Percentiles rank a stretch among this genome's conserved stretches.
phyloP scores from a whole-genome alignment of 495 filamentous ascomycete species.

The Hypoxylon crocopeplum region DNA sequence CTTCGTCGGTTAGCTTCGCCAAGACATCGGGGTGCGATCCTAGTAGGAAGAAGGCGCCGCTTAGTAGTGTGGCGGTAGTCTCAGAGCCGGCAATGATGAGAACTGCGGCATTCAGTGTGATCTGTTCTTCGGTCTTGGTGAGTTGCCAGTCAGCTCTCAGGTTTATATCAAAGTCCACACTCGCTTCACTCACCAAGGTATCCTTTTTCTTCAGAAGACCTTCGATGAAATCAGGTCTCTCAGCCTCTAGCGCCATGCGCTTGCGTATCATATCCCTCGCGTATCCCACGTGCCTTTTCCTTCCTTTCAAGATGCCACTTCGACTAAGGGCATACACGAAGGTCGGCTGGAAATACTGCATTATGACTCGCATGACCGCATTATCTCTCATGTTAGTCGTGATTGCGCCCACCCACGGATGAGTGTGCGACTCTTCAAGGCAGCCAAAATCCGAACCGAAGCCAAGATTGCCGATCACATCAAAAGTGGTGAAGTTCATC shows the following conservation, averaged over 20 bases:
- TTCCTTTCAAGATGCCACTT: not conserved
- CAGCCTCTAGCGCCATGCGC: constrained; percentile 32
- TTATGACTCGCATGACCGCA: constrained; percentile 12
- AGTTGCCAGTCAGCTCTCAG: constrained; percentile 9
- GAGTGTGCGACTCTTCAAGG: constrained; percentile 37
- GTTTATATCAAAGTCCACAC: not conserved
- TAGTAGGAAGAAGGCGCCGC: constrained; percentile 55
- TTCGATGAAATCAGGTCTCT: constrained; percentile 49
- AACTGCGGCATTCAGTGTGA: constrained; percentile 27
- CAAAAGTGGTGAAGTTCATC: constrained; percentile 65
- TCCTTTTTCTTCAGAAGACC: constrained; percentile 49
- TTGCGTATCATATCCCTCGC: constrained; percentile 36
- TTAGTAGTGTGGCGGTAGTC: constrained; percentile 62
- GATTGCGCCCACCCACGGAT: constrained; percentile 45
- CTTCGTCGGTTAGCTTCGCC: constrained; percentile 52
- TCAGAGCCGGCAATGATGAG: constrained; percentile 54
- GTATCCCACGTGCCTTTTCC: constrained; percentile 31
- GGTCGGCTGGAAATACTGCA: constrained; percentile 11
- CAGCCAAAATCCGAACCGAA: constrained; percentile 61
- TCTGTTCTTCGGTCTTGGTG: not conserved
- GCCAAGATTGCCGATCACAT: constrained; percentile 64
- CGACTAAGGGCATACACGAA: not conserved
- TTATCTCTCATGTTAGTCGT: constrained; percentile 13
- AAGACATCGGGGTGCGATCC: constrained; percentile 48
- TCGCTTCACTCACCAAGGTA: constrained; percentile 25